Base-by-base conservation (phyloP, 768 basidiomycete genomes). In the Agrocybe praecox region DNA sequence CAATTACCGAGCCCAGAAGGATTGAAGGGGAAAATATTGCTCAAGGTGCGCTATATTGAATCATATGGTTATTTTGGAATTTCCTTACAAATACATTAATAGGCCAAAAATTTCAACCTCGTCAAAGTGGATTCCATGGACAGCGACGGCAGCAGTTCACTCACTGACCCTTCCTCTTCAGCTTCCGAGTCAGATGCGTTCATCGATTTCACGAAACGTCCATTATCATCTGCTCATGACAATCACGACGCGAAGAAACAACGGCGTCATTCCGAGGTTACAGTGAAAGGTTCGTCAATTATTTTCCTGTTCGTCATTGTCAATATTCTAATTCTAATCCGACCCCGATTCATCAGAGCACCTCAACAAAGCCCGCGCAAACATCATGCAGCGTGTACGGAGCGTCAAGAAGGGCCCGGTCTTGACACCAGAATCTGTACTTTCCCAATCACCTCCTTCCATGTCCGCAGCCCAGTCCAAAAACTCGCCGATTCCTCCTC, bases 1-100 rank as follows among this genome's bases (percentile, higher is more conserved):
- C 68, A 66, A 21, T 67, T 98, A 44, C 97, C 96, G 1, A 97
- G 94, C 68, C 97, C 97, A 0, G 89, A 94, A 56, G 86, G 91
- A 24, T 76, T 99, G 44, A 90, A 83, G 67, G 85, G 88, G 4
- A 83, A 82, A 64, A 86, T 98, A 22, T 60, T 98, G 58, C 74
- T 99, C 59, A 99, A 99, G 80, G 90, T 67, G 52, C 26, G 26
- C 4, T 9, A 44, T 24, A 36, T 29, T 23, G 1, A 45, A 53
- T 60, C 21, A 26, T n/a, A 49, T 53, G 2, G 11, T 48, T 21
- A 26, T n/a, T 34, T 32, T 47, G 33, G 45, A 44, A 2, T 22
- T 34, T 49, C 29, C 29, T 51, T 15, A 46, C 19, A 36, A 24
- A 46, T 19, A 8, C 24, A 9, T 18, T n/a, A 15, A 10, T 55